Evolutionary conservation across 108 stramenopile species (phyloP), one percentile per base, ranked within the genome.

Genomic region (Discostella stelligeroides): DNA sequence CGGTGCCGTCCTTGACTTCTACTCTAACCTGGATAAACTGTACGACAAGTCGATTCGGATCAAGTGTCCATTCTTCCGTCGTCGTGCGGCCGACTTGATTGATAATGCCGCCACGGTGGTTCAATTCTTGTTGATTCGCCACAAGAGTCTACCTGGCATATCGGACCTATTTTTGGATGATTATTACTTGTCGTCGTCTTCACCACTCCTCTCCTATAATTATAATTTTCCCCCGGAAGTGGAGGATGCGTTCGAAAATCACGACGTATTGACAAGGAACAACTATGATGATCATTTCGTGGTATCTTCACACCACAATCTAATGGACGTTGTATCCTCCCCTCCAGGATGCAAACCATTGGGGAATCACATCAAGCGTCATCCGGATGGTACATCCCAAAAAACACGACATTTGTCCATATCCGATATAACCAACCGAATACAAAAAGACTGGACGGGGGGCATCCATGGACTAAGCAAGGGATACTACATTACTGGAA

Each of bases 401-500:
- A 86, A 89, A 56, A 21, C 55, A 2, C 60, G 43, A 15, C 55
- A 83, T 60, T 38, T 84, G 3, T 30, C 82, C 1, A 9, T 85
- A 4, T 43, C 49, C 6, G 41, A 61, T 3, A 17, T 89, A 6
- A 40, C 51, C 8, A 4, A 29, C 7, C 47, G 58, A 11, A 56
- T 84, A 30, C 38, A 47, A 0, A 0, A 24, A 14, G 83, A 84
- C 53, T 84, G 80, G 80, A 69, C 29, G 17, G 51, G 60, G 12
- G 73, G 68, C 15, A 0, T 30, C 4, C 34, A 43, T 4, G 56
- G 57, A 6, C 23, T 21, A 13, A 40, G 30, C 70, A 89, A 92
- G 68, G 91, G 90, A 21, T 95, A 95, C 42, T 95, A 92, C 75
- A 86, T 92, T n/a, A 92, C 90, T 1, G 94, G 94, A n/a, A 55